Evolutionary conservation across 2,329 filamentous ascomycete genomes (phyloP).

Genomic region (Chrysoporthe austroafricana): DNA sequence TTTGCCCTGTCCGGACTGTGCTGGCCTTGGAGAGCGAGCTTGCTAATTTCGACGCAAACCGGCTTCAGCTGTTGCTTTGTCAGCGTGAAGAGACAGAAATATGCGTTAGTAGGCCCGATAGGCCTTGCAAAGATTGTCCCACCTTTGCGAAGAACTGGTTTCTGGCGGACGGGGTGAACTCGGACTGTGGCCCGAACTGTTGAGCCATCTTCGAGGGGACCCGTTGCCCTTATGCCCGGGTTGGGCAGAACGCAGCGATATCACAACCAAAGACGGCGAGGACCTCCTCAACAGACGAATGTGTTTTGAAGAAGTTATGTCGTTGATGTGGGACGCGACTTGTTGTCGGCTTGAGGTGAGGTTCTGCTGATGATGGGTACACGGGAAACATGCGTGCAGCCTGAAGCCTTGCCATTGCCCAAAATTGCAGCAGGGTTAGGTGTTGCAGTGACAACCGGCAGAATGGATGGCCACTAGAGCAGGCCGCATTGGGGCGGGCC

Average conservation of each 20-base stretch:
- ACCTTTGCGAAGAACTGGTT: slow-evolving; percentile 36
- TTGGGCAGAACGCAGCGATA: background rate
- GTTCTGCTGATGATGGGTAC: background rate
- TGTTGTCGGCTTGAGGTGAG: background rate
- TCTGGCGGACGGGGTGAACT: slow-evolving; percentile 32
- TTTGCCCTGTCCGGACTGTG: slow-evolving; percentile 42
- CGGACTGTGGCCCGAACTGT: slow-evolving; percentile 23
- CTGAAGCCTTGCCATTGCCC: background rate
- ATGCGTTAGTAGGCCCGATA: background rate
- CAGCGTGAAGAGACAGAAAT: background rate
- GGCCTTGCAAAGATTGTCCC: background rate
- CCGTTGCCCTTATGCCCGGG: slow-evolving; percentile 8
- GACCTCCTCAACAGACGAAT: background rate
- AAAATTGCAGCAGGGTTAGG: too few relatives aligned
- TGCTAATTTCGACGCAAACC: slow-evolving; percentile 63
- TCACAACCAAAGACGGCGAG: background rate
- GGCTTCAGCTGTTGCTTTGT: slow-evolving; percentile 60
- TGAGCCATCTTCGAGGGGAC: slow-evolving; percentile 20
- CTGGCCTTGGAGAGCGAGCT: slow-evolving; percentile 55
- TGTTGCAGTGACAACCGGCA: background rate
- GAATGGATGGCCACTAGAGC: background rate
- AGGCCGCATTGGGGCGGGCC: background rate
- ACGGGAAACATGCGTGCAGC: background rate
- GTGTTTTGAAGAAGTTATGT: background rate
- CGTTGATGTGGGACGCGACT: background rate